Evolutionary conservation across 768 basidiomycete genomes (phyloP), one percentile per base, ranked within the genome.

Genomic region (Cystobasidium tubakii): DNA sequence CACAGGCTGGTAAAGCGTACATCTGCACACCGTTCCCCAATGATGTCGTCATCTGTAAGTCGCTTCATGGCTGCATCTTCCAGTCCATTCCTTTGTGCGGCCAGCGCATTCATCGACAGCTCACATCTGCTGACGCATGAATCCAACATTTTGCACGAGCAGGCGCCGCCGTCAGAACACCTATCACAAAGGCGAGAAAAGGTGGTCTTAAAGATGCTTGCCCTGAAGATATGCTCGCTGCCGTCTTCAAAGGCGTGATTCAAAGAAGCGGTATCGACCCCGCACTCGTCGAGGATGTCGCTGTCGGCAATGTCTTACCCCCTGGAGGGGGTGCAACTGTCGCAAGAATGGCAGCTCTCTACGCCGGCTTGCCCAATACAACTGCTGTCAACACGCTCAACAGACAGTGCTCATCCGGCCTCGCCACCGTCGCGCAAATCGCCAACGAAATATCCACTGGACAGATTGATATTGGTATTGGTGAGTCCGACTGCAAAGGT

Each of bases 361-460:
- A 81, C 81, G 55, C 50, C 87, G 93, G 92, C 15, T 89, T 96
- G 76, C 95, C 93, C 1, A 85, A 88, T 69, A 83, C 88, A 75
- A 88, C 92, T 17, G 89, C 94, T n/a, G 85, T 97, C 75, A 90
- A 90, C 25, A 89, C 90, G 13, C 87, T 97, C 67, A 99, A 99
- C 81, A 85, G 95, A 72, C 86, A 98, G 63, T 99, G 95, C 82
- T 90, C 92, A 1, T 94, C 92, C 0, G 93, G 94, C 27, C 84
- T 98, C 62, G 91, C 94, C 86, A 89, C 95, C n/a, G 88, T 98
- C 75, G 87, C 90, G 73, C 82, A 84, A 79, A 90, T 98, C 63
- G 92, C 93, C 21, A 89, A 95, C 81, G 86, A 89, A 72, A 93
- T 98, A 77, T 85, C 88, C 75, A 82, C 87, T 7, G 89, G 90